phyloP scores from a whole-genome alignment of 192 early-diverging fungal species.

The Mortierella claussenii region DNA sequence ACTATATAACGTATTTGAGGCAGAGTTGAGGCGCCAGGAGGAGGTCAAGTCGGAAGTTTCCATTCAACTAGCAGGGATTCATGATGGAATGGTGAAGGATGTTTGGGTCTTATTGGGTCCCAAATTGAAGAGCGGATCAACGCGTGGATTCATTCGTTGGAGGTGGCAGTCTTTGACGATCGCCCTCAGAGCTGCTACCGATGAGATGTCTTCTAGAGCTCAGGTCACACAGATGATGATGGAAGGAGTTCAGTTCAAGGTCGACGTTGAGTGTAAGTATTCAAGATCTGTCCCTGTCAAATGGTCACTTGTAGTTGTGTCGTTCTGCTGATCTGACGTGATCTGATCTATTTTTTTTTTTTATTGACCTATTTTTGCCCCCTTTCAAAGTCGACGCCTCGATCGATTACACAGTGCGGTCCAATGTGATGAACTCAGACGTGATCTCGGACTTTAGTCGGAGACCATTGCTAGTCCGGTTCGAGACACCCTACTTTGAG shows the following conservation, averaged over 20 bases:
- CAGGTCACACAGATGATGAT: slow-evolving; percentile 56
- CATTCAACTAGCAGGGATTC: slow-evolving; percentile 56
- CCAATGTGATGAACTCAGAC: slow-evolving; percentile 17
- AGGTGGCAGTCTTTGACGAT: slow-evolving; percentile 42
- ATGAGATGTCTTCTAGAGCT: slow-evolving; percentile 52
- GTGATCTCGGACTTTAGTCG: slow-evolving; percentile 59
- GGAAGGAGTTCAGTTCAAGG: slow-evolving; percentile 60
- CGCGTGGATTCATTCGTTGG: slow-evolving; percentile 45
- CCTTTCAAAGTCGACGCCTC: slow-evolving; percentile 29
- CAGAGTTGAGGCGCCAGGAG: slow-evolving; percentile 34
- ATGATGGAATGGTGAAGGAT: slow-evolving; percentile 60
- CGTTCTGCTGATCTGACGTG: too few species aligned
- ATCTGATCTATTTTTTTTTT: too few species aligned
- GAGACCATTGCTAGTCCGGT: slow-evolving; percentile 56
- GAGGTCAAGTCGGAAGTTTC: slow-evolving; percentile 37
- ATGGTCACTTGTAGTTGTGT: too few species aligned
- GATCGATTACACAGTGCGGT: slow-evolving; percentile 42
- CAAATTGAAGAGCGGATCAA: slow-evolving; percentile 35
- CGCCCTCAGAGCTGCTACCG: slow-evolving; percentile 34
- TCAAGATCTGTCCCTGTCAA: not conserved
- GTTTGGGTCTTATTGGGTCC: slow-evolving; percentile 60
- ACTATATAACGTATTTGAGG: slow-evolving; percentile 46
- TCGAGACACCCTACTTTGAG: slow-evolving; percentile 63
- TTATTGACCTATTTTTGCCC: not conserved
- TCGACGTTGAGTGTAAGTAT: slow-evolving; percentile 55